phyloP scores from a whole-genome alignment of 163 green algal genomes.

The Coccomyxa subellipsoidea region DNA sequence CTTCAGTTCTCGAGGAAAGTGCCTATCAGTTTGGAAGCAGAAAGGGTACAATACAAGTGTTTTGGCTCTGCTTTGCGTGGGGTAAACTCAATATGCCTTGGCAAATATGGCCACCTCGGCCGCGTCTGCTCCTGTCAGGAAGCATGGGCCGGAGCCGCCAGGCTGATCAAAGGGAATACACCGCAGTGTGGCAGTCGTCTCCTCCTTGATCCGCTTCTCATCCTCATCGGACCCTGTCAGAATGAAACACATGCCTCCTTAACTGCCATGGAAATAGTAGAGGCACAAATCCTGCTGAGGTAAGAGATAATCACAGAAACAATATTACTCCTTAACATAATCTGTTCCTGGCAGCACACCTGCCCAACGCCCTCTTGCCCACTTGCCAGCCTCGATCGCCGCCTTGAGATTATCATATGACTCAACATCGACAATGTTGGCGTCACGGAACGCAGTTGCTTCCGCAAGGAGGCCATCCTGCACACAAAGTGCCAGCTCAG shows the following conservation, averaged over 20 bases:
- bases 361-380: slow-evolving; percentile 86
- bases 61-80: too few relatives aligned
- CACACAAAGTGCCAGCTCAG: slow-evolving; percentile 4
- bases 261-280: background rate
- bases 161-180: slow-evolving; percentile 98
- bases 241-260: background rate
- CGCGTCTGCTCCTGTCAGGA: slow-evolving; percentile 76
- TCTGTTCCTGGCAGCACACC: background rate
- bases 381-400: slow-evolving; percentile 81
- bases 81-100: slow-evolving; percentile 84
- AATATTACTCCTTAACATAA: background rate
- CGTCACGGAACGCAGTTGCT: slow-evolving; percentile 80
- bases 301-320: background rate
- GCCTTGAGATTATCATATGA: slow-evolving; percentile 88
- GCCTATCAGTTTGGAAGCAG: too few relatives aligned
- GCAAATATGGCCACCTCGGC: slow-evolving; percentile 92
- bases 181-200: slow-evolving; percentile 91
- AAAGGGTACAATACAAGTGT: too few relatives aligned
- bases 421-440: slow-evolving; percentile 93
- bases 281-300: background rate
- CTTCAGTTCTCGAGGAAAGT: too few relatives aligned
- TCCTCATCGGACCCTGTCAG: slow-evolving; percentile 72
- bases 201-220: slow-evolving; percentile 89
- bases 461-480: slow-evolving; percentile 22
- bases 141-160: slow-evolving; percentile 61